Evolutionary conservation across 257 asterid genomes (phyloP), one percentile per base, ranked within the genome.

Genomic region (Capsicum pubescens): DNA sequence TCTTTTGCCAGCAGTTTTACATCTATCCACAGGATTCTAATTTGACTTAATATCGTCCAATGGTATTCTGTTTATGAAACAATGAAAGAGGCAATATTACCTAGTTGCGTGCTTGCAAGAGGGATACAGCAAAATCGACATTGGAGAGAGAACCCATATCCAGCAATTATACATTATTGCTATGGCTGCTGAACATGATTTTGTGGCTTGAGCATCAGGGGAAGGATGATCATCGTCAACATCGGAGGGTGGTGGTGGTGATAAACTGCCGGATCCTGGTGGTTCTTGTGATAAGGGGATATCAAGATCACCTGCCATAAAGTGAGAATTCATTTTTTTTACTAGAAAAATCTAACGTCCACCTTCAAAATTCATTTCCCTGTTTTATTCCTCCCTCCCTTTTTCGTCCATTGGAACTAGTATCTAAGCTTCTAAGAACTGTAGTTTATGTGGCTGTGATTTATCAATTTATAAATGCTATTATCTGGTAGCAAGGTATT

Each of bases 291-390:
- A 63, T 52, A 19, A 52, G 52, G 61, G 44, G 63, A 50, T 52
- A 21, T 76, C 81, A 52, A 13, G 21, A 76, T 76, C 61, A 52
- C 63, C 81, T 76, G 81, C 63, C 52, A 76, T 50, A 76, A 74
- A 74, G 81, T 26, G 81, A 76, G 2, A 52, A 52, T 21, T 76
- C 81, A 76, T 76, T 52, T 46, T 46, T 71, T 74, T 21, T 50
- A 50, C 44, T 48, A 74, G 36, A 74, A 48, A 48, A 71, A 52
- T 74, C 44, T n/a, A 48, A 48, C 59, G 11, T 0, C 19, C 42
- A 32, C 21, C 80, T 21, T 74, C 60, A 50, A 50, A 67, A 19
- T 48, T 72, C 14, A 44, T 17, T 44, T 15, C 57, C 79, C 35
- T 70, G 17, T 44, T 71, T 44, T 72, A 72, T 48, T 72, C 80